These are phyloP conservation scores for Colletotrichum sp. DNA, from an alignment of 2,329 filamentous ascomycete genomes.

Conservation along the genomic window DNA sequence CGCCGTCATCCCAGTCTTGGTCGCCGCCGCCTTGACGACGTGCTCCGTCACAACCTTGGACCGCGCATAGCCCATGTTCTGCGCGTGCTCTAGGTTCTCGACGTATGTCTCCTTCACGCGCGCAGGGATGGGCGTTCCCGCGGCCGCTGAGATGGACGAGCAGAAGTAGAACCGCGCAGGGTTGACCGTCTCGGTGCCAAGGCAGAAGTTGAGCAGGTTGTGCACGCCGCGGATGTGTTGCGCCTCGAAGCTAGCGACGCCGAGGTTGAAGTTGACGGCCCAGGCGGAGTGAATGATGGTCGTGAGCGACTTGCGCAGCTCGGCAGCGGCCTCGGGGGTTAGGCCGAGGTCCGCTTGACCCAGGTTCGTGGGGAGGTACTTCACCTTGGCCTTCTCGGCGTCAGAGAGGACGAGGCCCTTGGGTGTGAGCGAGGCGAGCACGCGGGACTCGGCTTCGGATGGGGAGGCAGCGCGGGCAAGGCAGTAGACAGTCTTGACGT, in stretches of 20 bases:
- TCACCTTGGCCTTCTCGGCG: slow-evolving; percentile 35
- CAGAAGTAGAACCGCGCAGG: slow-evolving; percentile 48
- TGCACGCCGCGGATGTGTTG: slow-evolving; percentile 49
- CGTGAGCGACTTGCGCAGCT: slow-evolving; percentile 37
- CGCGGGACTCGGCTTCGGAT: slow-evolving; percentile 33
- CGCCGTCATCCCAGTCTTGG: slow-evolving; percentile 33
- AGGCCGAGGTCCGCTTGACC: slow-evolving; percentile 45
- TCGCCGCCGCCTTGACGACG: slow-evolving; percentile 38
- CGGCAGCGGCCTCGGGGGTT: slow-evolving; percentile 24
- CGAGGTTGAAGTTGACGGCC: slow-evolving; percentile 61
- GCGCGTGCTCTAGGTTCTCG: slow-evolving; percentile 40
- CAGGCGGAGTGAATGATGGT: slow-evolving; percentile 56
- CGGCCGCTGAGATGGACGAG: slow-evolving; percentile 48
- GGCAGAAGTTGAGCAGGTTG: slow-evolving; percentile 48
- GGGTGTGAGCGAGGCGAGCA: slow-evolving; percentile 32
- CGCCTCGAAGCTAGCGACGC: slow-evolving; percentile 51
- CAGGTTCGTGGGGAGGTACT: slow-evolving; percentile 45
- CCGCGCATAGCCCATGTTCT: slow-evolving; percentile 56
- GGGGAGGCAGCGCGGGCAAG: slow-evolving; percentile 49
- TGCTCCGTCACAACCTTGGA: slow-evolving; percentile 55
- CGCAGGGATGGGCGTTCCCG: slow-evolving; percentile 40
- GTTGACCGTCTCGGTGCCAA: slow-evolving; percentile 31
- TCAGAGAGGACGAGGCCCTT: slow-evolving; percentile 41
- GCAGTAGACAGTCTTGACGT: slow-evolving; percentile 57
- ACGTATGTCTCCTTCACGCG: slow-evolving; percentile 40